A percentile compares a stretch with the other conserved stretches of the same genome.
Conservation (phyloP, 148 eudicot species). For the Gaultheria prostrata region DNA sequence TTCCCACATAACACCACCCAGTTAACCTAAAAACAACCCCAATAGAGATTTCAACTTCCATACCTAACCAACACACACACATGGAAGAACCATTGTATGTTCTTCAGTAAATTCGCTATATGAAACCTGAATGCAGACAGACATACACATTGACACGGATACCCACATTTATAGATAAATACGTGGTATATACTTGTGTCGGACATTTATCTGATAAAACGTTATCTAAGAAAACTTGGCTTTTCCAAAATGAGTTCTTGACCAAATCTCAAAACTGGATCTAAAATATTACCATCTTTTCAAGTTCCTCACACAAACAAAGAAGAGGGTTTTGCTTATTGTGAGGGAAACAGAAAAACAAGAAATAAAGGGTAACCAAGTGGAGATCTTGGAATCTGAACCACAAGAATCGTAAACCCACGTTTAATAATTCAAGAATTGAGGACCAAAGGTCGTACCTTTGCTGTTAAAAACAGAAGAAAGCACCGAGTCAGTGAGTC, state of each 20-base stretch:
- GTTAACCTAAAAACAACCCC: too few relatives aligned
- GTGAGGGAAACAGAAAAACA: not conserved
- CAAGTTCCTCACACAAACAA: not conserved
- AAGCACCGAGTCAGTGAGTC: not conserved
- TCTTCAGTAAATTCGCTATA: not conserved
- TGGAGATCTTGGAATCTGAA: conserved; percentile 7
- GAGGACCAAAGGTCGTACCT: not conserved
- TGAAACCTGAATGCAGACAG: not conserved
- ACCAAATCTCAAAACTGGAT: not conserved
- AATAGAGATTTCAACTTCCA: too few relatives aligned
- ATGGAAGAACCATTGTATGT: not conserved
- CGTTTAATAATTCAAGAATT: not conserved
- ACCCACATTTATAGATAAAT: not conserved
- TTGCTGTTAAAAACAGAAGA: not conserved
- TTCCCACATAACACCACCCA: not conserved
- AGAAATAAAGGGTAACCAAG: not conserved
- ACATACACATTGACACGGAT: not conserved
- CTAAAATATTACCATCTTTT: not conserved
- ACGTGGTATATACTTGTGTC: not conserved
- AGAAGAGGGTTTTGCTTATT: not conserved
- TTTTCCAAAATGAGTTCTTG: not conserved
- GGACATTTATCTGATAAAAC: not conserved
- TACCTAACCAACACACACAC: not conserved
- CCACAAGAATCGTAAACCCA: not conserved
- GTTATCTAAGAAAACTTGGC: not conserved